Evolutionary conservation across 331 rosid genomes (phyloP), one percentile per base, ranked within the genome.

Genomic region (Malus hybrid): DNA sequence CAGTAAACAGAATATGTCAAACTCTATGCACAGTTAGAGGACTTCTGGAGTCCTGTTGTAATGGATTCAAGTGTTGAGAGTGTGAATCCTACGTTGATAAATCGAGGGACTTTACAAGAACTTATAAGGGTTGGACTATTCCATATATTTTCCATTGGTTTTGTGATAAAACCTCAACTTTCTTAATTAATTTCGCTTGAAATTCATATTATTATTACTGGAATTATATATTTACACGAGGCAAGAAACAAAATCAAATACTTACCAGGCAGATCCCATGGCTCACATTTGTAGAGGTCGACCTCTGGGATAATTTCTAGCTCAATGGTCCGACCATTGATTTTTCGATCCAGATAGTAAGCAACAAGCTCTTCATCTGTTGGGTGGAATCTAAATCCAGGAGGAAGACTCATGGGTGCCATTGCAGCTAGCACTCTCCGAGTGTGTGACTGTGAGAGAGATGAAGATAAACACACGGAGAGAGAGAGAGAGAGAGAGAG

Each of bases 311-410:
- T 92, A 73, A 95, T 92, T 50, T 95, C 97, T 27, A 95, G 99
- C 80, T 95, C 97, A 69, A 92, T 95, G 18, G 97, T 81, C 7
- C 87, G 87, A 52, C 99, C 97, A 48, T 83, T 95, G 59, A 95
- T 90, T 76, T 95, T 95, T 33, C 99, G 76, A 55, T 95, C 97
- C 29, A 95, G 73, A 78, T 95, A 95, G 79, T 95, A 95, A 74
- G 97, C 97, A 39, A 95, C 99, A 34, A 95, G 97, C 61, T 95
- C 99, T 88, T 95, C 99, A 67, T 95, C 97, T 0, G 99, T 95
- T 4, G 99, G 99, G 78, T 95, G 97, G 83, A 95, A 95, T 84
- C 99, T 86, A 11, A 95, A 95, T 3, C 99, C 99, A 16, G 99
- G 99, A 31, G 99, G 99, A 57, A 95, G 99, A 81, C 83, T 87